Evolutionary conservation across 2,329 filamentous ascomycete genomes (phyloP), one percentile per base, ranked within the genome.

Genomic region (Fusarium falciforme): DNA sequence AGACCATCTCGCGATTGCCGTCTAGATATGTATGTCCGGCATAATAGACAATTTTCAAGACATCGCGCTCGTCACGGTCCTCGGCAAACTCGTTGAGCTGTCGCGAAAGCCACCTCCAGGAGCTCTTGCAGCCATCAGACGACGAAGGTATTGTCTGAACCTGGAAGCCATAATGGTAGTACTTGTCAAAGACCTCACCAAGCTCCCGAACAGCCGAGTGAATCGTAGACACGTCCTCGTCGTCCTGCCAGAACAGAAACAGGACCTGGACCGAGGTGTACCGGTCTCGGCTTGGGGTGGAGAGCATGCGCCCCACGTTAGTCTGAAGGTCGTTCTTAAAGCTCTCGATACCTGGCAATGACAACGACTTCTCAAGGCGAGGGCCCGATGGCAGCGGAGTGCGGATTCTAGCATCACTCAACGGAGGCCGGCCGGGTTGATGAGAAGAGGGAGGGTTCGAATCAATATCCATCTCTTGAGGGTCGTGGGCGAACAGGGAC

Each of bases 41-140:
- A 74, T 91, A 91, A 77, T 89, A 90, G 55, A 91, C 85, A 64
- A 91, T 86, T 76, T 90, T 90, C 65, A 91, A 78, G 22, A 88
- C 85, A 73, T 90, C 88, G 44, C 89, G 86, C 61, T 87, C 84
- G 70, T 90, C 88, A 42, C 84, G 83, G 29, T 87, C 84, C 64
- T 88, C 87, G 55, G 87, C 84, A 78, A 90, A 90, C 44, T 87
- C 84, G 67, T 85, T 86, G 29, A 90, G 84, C 54, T 84, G 84
- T 17, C 85, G 82, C 5, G 86, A 85, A 52, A 90, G 82, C 88
- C 88, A 90, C 67, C 87, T 84, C 83, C 85, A 88, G 5, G 88
- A 84, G 78, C 83, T 88, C 73, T 84, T 84, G 73, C 83, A 85
- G 66, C 81, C 83, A 57, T 87, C 87, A 2, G 83, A 83, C 4